These are phyloP conservation scores for Cercospora sp. DNA, from an alignment of 2,329 filamentous ascomycete genomes.

Conservation along the genomic window DNA sequence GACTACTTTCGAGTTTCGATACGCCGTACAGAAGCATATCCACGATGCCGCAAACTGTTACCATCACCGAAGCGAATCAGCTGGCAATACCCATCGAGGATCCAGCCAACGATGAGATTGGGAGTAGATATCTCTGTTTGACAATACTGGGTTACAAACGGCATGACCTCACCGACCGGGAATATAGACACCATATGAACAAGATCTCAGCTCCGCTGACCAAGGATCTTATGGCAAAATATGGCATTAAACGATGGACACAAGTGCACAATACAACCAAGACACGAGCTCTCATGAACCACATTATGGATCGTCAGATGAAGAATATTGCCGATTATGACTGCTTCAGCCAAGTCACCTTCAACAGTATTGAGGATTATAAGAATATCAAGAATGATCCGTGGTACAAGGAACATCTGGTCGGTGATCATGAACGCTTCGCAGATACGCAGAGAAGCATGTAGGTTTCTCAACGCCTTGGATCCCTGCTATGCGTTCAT, in stretches of 20 bases:
- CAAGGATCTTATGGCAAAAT: conserved; percentile 52
- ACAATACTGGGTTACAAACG: conserved; percentile 53
- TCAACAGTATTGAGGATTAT: conserved; percentile 49
- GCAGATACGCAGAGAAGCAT: conserved; percentile 51
- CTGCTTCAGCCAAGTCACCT: conserved; percentile 53
- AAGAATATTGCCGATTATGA: conserved; percentile 53
- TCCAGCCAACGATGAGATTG: not conserved
- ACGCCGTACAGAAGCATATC: not conserved
- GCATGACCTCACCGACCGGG: conserved; percentile 52
- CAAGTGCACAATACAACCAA: conserved; percentile 47
- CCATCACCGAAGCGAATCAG: not conserved
- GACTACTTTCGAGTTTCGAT: not conserved
- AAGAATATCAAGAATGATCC: conserved; percentile 53
- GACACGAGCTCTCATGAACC: conserved; percentile 45
- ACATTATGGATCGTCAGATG: conserved; percentile 51
- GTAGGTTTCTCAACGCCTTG: conserved; percentile 25
- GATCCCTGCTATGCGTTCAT: not conserved
- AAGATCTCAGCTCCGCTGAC: conserved; percentile 51
- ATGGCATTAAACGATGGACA: conserved; percentile 52
- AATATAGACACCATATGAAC: conserved; percentile 51
- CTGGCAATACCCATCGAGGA: conserved; percentile 1
- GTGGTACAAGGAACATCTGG: conserved; percentile 50
- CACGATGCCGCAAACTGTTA: not conserved
- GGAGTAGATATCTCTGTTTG: conserved; percentile 36
- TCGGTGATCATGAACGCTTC: conserved; percentile 52